A percentile compares a stretch with the other conserved stretches of the same genome.
Evolutionary conservation across 257 asterid species (phyloP).

Genomic region (Anisodus tanguticus): DNA sequence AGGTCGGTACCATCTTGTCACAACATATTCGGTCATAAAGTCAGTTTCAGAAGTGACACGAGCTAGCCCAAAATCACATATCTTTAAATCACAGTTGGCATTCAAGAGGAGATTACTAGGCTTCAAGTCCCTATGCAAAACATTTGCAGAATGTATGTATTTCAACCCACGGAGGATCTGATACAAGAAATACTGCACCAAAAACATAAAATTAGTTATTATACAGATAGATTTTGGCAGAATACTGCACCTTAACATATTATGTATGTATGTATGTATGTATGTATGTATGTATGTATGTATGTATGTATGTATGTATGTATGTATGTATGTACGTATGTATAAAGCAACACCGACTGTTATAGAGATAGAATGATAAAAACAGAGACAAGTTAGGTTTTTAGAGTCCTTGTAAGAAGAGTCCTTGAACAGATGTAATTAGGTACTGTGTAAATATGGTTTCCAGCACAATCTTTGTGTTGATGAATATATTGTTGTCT

Average conservation of each 20-base stretch:
- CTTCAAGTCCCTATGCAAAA: constrained; percentile 91
- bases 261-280: background rate
- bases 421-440: background rate
- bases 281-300: too few relatives aligned
- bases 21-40: constrained; percentile 97
- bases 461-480: background rate
- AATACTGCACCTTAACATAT: constrained; percentile 8
- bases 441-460: background rate
- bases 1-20: constrained; percentile 97
- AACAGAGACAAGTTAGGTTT: background rate
- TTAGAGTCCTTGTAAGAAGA: background rate
- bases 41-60: constrained; percentile 95
- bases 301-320: background rate
- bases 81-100: constrained; percentile 95
- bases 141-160: constrained; percentile 97
- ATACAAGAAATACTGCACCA: constrained; percentile 93
- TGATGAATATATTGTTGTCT: background rate
- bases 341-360: background rate
- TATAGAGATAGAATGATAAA: background rate
- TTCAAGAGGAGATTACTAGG: constrained; percentile 97
- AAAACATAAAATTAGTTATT: constrained; percentile 29
- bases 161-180: constrained; percentile 98
- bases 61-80: constrained; percentile 97
- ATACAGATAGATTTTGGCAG: background rate
- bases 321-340: too few relatives aligned